Evolutionary conservation across 345 rosid genomes (phyloP).

Genomic region (Psidium guajava): DNA sequence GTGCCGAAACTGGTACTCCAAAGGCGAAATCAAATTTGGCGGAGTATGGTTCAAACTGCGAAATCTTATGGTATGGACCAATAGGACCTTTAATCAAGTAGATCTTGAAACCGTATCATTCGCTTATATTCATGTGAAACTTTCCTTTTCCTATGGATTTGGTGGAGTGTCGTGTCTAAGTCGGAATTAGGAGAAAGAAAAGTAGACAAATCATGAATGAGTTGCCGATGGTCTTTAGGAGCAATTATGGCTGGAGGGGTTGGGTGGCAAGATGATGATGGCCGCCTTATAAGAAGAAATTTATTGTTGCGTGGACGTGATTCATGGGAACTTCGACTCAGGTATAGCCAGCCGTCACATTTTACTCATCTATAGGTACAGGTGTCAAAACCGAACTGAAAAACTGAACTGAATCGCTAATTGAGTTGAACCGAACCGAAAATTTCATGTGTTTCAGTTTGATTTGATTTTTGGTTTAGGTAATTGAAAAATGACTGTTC

Average conservation of each 20-base stretch:
- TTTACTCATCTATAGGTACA: background rate
- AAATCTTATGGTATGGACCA: background rate
- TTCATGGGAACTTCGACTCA: background rate
- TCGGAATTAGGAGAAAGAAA: background rate
- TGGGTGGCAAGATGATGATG: background rate
- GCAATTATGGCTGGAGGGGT: background rate
- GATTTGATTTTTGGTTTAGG: too few species aligned
- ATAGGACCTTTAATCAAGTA: background rate
- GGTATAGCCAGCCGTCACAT: background rate
- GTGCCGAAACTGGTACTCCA: background rate
- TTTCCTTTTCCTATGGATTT: background rate
- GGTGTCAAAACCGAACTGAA: too few species aligned
- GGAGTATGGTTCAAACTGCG: background rate
- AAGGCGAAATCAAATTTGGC: background rate
- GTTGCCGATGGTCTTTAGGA: background rate
- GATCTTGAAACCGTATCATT: background rate
- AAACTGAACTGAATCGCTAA: too few species aligned
- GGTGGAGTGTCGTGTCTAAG: background rate
- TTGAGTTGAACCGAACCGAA: too few species aligned
- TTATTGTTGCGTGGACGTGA: background rate
- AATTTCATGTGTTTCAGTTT: too few species aligned
- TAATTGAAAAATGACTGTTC: too few species aligned
- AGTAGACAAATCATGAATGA: background rate
- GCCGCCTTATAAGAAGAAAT: background rate
- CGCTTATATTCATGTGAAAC: background rate